Conservation (phyloP, 176 grass and related monocot species). For the Phoenix dactylifera region DNA sequence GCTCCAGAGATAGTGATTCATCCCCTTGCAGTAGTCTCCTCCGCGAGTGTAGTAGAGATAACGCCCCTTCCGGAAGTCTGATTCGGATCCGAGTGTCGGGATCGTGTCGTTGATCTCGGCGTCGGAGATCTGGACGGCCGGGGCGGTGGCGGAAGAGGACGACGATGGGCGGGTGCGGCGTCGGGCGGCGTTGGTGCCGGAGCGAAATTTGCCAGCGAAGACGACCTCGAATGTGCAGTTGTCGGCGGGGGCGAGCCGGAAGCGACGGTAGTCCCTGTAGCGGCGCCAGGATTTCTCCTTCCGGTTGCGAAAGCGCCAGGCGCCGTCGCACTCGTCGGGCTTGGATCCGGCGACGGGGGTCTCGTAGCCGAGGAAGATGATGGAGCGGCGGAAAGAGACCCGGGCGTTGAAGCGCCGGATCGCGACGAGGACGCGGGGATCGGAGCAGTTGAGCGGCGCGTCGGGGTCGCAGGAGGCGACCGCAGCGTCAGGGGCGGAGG, state of each 20-base stretch:
- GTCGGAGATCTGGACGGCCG: constrained; percentile 14
- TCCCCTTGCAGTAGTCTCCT: constrained; percentile 92
- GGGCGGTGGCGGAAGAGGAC: neutral
- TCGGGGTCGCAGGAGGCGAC: constrained; percentile 25
- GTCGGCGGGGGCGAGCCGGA: constrained; percentile 39
- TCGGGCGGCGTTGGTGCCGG: constrained; percentile 56
- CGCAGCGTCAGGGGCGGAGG: neutral
- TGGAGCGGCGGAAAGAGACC: constrained; percentile 53
- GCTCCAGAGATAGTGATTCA: constrained; percentile 93
- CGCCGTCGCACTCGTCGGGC: constrained; percentile 53
- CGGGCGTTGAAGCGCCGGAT: constrained; percentile 71
- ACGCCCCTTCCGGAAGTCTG: constrained; percentile 57
- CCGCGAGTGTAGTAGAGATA: constrained; percentile 90
- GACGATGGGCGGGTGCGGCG: constrained; percentile 9
- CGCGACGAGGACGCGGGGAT: constrained; percentile 60
- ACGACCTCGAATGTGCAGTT: constrained; percentile 45
- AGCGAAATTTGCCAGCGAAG: constrained; percentile 71
- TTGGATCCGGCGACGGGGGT: constrained; percentile 39
- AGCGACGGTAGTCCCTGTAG: constrained; percentile 81
- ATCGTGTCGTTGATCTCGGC: constrained; percentile 85
- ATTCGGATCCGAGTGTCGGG: constrained; percentile 60
- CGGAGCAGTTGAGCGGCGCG: constrained; percentile 64
- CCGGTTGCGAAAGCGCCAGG: constrained; percentile 82
- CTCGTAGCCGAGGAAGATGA: constrained; percentile 82
- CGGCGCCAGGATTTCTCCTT: constrained; percentile 83